phyloP scores from a whole-genome alignment of 75 land plant genomes.

The Adiantum capillusveneris region DNA sequence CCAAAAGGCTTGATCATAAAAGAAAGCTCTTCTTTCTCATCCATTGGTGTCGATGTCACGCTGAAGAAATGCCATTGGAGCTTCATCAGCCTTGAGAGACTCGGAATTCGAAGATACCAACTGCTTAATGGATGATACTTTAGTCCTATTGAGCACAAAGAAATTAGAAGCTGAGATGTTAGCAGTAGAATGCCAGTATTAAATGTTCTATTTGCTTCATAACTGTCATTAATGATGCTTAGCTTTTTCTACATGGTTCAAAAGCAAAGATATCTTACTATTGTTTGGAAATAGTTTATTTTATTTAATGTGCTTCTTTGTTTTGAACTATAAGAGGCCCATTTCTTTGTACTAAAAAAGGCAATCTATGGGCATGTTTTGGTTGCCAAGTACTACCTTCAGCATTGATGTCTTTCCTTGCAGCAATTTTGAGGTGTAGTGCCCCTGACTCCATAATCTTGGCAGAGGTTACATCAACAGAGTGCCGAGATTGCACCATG shows the following conservation, averaged over 20 bases:
- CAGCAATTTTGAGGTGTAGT: constrained; percentile 36
- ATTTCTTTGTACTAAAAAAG: not conserved
- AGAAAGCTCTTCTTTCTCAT: constrained; percentile 24
- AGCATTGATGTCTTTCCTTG: not conserved
- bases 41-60: constrained; percentile 29
- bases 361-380: not conserved
- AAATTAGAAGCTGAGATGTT: too few species aligned
- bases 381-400: not conserved
- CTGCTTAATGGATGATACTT: constrained; percentile 31
- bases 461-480: constrained; percentile 35
- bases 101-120: constrained; percentile 37
- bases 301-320: too few species aligned
- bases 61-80: constrained; percentile 64
- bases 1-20: constrained; percentile 45
- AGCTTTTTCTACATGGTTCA: too few species aligned
- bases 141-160: too few species aligned
- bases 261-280: too few species aligned
- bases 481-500: constrained; percentile 43
- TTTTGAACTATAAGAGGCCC: constrained; percentile 21
- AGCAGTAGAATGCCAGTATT: too few species aligned
- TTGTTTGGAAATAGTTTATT: too few species aligned
- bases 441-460: constrained; percentile 45
- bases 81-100: constrained; percentile 23
- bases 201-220: too few species aligned
- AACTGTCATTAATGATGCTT: too few species aligned